Conservation (phyloP, 768 basidiomycete species). For the Clitopilus hobsonii region DNA sequence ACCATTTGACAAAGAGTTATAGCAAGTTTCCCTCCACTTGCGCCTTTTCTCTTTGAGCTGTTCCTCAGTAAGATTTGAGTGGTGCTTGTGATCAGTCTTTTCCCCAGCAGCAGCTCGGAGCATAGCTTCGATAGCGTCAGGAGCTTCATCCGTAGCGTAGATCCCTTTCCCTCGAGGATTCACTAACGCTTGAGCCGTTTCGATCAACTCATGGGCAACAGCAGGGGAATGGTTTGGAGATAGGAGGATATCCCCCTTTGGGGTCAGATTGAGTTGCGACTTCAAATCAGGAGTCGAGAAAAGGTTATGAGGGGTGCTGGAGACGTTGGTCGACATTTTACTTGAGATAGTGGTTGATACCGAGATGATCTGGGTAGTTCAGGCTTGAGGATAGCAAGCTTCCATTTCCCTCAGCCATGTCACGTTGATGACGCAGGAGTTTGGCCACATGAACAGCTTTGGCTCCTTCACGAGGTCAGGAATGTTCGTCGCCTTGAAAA, state of each 20-base stretch:
- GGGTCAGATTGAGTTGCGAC: constrained; percentile 6
- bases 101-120: constrained; percentile 30
- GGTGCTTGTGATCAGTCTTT: constrained; percentile 16
- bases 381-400: not conserved
- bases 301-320: constrained; percentile 21
- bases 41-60: constrained; percentile 33
- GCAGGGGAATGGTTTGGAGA: constrained; percentile 34
- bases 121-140: constrained; percentile 34
- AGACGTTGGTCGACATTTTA: constrained; percentile 10
- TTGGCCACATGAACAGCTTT: not conserved
- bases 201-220: constrained; percentile 37
- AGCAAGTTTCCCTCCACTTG: constrained; percentile 40
- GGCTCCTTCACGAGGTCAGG: not conserved
- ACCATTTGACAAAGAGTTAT: constrained; percentile 37
- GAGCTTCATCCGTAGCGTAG: constrained; percentile 50
- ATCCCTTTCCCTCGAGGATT: constrained; percentile 45
- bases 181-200: constrained; percentile 39
- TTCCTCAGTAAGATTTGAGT: constrained; percentile 19
- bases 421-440: not conserved
- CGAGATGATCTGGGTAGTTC: not conserved
- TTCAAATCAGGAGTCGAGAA: constrained; percentile 23
- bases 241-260: constrained; percentile 24
- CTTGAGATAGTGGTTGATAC: not conserved
- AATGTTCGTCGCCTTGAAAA: too few species aligned
- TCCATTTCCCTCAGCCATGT: not conserved